Evolutionary conservation across 441 rosid species (phyloP), one percentile per base, ranked within the genome.

Genomic region (Eruca vesicaria): DNA sequence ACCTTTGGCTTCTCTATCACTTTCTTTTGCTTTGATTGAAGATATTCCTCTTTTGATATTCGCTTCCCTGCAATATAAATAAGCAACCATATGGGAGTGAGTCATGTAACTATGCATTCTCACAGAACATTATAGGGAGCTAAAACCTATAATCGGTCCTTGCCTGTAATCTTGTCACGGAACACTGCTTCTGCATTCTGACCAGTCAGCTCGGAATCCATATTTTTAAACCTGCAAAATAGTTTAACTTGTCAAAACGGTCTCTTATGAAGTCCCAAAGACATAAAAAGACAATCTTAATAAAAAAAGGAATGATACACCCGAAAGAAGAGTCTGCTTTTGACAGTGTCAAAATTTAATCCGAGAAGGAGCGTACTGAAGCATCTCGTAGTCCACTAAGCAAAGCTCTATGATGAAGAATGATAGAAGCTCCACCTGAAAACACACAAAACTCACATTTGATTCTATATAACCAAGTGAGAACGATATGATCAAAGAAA

Each of bases 1-100:
- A 93, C 99, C 98, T 94, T 88, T 16, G 97, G 96, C 78, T 90
- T 94, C 77, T 90, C 93, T 70, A 86, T 84, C 9, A 68, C 83
- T 63, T 86, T 92, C n/a, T 41, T 65, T 84, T 86, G 67, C 79
- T 86, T 85, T 12, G 89, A 82, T 80, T 89, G 88, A 77, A 84
- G 69, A 79, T 81, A 86, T 78, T 92, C 98, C 29, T 91, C 97
- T 83, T 86, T 87, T 2, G 94, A 85, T 82, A 94, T 83, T 50
- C 90, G 89, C 65, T 78, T 81, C 43, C 99, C 96, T 91, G 91
- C 73, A 82, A 18, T 38, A 53, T 62, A 45, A 43, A 56, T 21
- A 33, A 68, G 48, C 14, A 60, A 63, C 32, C 36, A 76, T 61
- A 53, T 26, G 73, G 18, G 32, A 71, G 75, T 78, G 48, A 81